These are phyloP conservation scores for Pleurotus djamor DNA, from an alignment of 768 basidiomycete genomes.

Conservation along the genomic window DNA sequence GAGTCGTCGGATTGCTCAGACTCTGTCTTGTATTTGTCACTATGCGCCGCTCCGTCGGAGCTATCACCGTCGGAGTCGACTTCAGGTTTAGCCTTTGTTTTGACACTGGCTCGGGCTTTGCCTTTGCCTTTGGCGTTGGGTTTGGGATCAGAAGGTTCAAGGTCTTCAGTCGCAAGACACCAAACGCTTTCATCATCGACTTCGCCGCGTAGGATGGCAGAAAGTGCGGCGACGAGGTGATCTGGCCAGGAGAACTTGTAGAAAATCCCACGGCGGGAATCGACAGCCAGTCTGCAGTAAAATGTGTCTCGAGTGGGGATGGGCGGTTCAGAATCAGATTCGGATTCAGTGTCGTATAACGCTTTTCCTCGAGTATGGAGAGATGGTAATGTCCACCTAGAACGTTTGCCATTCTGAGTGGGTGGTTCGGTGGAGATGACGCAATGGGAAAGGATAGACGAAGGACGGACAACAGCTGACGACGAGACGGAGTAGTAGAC, in stretches of 20 bases:
- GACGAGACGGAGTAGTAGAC: conserved; percentile 63
- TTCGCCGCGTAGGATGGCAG: conserved; percentile 16
- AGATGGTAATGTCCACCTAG: conserved; percentile 11
- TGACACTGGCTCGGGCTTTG: conserved; percentile 6
- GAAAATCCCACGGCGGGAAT: conserved; percentile 58
- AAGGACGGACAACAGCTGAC: conserved; percentile 46
- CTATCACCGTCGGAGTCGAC: background rate
- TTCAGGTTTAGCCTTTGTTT: conserved; percentile 10
- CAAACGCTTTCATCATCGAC: conserved; percentile 44
- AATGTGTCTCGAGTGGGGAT: conserved; percentile 27
- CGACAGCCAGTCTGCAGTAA: conserved; percentile 57
- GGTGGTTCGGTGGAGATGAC: conserved; percentile 33
- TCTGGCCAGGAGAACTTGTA: conserved; percentile 60
- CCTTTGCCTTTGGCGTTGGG: background rate
- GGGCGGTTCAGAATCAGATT: conserved; percentile 15
- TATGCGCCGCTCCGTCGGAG: conserved; percentile 5
- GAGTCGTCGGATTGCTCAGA: conserved; percentile 21
- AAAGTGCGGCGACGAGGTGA: conserved; percentile 40
- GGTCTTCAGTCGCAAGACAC: conserved; percentile 35
- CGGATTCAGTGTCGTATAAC: background rate
- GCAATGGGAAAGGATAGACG: conserved; percentile 52
- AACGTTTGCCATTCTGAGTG: conserved; percentile 8
- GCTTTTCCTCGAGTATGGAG: conserved; percentile 21
- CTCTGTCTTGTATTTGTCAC: conserved; percentile 20
- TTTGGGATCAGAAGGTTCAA: background rate